These are phyloP conservation scores for Hygrophorus russula DNA, from an alignment of 768 basidiomycete genomes.

Conservation along the genomic window DNA sequence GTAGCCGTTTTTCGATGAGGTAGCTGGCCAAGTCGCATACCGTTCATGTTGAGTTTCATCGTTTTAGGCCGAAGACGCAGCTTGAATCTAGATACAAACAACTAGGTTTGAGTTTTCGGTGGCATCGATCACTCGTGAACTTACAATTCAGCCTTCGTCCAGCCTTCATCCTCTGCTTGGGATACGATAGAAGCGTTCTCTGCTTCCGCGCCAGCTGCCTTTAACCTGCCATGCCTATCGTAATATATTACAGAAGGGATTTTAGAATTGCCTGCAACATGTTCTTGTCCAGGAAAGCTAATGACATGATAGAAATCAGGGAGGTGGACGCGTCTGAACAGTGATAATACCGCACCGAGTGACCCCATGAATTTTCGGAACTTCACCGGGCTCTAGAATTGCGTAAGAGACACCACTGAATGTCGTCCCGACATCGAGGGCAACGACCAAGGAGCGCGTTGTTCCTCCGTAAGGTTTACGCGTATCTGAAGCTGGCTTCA, in stretches of 20 bases:
- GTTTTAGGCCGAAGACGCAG: conserved; percentile 65
- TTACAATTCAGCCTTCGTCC: conserved; percentile 69
- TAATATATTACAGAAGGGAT: conserved; percentile 74
- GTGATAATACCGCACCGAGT: conserved; percentile 40
- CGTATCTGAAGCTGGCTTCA: conserved; percentile 49
- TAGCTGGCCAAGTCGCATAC: conserved; percentile 62
- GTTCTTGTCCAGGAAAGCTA: conserved; percentile 78
- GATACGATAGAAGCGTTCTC: conserved; percentile 46
- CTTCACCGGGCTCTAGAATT: conserved; percentile 70
- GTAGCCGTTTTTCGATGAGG: conserved; percentile 59
- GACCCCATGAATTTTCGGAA: conserved; percentile 73
- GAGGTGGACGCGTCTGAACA: neutral
- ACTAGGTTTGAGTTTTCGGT: conserved; percentile 1
- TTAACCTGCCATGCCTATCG: conserved; percentile 51
- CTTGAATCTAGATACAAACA: conserved; percentile 47
- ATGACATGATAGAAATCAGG: conserved; percentile 1
- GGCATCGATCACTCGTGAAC: conserved; percentile 15
- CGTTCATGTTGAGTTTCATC: conserved; percentile 78
- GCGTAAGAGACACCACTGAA: conserved; percentile 80
- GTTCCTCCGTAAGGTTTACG: conserved; percentile 65
- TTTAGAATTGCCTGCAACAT: conserved; percentile 77
- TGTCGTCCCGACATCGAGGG: conserved; percentile 75
- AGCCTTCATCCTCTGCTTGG: conserved; percentile 66
- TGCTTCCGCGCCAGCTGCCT: conserved; percentile 69
- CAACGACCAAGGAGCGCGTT: conserved; percentile 57